Conservation (phyloP, 257 asterid genomes). For the Vinca minor region DNA sequence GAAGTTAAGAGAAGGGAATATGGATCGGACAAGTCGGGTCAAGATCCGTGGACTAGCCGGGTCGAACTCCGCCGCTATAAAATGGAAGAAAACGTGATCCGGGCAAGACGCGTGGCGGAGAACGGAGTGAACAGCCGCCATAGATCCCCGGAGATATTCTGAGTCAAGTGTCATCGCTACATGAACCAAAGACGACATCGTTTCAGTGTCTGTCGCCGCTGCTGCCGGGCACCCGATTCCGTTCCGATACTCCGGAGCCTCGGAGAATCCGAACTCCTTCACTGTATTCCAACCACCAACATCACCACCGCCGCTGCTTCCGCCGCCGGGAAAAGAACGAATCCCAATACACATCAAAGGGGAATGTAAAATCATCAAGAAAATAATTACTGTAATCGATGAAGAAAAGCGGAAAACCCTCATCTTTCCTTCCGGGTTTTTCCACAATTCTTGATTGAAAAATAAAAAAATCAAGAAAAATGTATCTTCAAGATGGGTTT, state of each 20-base stretch:
- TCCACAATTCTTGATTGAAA: neutral
- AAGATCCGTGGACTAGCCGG: constrained; percentile 39
- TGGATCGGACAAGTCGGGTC: constrained; percentile 41
- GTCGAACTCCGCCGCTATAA: constrained; percentile 64
- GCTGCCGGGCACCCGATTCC: constrained; percentile 33
- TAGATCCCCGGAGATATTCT: constrained; percentile 59
- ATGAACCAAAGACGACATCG: constrained; percentile 40
- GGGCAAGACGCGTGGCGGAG: constrained; percentile 83
- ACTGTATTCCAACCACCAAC: constrained; percentile 6
- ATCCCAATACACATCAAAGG: constrained; percentile 40
- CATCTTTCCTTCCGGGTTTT: constrained; percentile 20
- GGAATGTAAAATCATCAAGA: constrained; percentile 21
- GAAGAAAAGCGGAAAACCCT: constrained; percentile 15
- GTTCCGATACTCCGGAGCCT: constrained; percentile 52
- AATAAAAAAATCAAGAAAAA: neutral
- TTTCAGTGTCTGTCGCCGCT: too few species aligned
- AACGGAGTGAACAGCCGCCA: constrained; percentile 71
- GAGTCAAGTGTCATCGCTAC: constrained; percentile 77
- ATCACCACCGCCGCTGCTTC: too few species aligned
- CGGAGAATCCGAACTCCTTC: constrained; percentile 30
- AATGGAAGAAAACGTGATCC: constrained; percentile 53
- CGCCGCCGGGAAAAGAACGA: constrained; percentile 51
- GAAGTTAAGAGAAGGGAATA: constrained; percentile 58
- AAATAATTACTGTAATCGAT: constrained; percentile 14
- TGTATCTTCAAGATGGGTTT: neutral